Evolutionary conservation across 2,329 filamentous ascomycete species (phyloP), one percentile per base, ranked within the genome.

Genomic region (Camillea tinctor): DNA sequence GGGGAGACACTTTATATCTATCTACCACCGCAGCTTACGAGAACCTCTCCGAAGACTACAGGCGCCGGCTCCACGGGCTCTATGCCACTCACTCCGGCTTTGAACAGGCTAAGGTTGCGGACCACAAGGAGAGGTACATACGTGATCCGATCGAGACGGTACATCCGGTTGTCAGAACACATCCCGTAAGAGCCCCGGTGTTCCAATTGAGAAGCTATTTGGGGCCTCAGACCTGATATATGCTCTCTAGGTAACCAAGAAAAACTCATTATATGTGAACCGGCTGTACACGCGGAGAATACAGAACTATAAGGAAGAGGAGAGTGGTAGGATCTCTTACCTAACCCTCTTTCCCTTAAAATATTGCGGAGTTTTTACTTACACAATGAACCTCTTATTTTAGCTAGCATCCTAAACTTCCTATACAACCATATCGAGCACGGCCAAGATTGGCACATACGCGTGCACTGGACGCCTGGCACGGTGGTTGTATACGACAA

Each of bases 141-240:
- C 64, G 70, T 4, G 65, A 65, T 9, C 70, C 69, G 24, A 66
- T 71, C 36, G 70, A 71, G 50, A 68, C 67, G 1, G 66, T 70
- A 40, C 70, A 72, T 50, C 70, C 69, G 8, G 66, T 68, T 1
- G 59, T 72, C 24, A 64, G 71, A 30, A 72, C 70, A 3, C 71
- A 72, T 53, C 70, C 70, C 5, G 70, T 72, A 20, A 68, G 69
- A n/a, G n/a, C n/a, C n/a, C n/a, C n/a, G n/a, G n/a, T n/a, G n/a
- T n/a, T n/a, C n/a, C n/a, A n/a, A n/a, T n/a, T n/a, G n/a, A n/a
- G n/a, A 9, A 13, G 19, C 4, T 51, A 2, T 24, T n/a, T n/a
- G 3, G 11, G 36, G 36, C 36, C 11, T 26, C 36, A 5, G 11
- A 44, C 15, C 36, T 44, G 36, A 9, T 17, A 4, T 13, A 54